These are phyloP conservation scores for Papiliotrema laurentii DNA, from an alignment of 1,284 basidiomycete species.

Conservation along the genomic window DNA sequence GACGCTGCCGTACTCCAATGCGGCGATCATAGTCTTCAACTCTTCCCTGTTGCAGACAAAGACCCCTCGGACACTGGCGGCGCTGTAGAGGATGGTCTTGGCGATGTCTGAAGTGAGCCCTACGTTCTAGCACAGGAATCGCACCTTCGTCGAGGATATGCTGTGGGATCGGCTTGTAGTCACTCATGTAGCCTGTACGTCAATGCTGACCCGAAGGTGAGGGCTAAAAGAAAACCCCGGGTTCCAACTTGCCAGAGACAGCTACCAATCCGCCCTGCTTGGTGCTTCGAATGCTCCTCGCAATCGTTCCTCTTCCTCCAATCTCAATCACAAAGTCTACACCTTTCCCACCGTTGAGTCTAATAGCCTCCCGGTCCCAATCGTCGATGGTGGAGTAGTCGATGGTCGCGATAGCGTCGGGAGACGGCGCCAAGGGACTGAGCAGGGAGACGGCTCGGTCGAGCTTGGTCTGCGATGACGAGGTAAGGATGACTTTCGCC, in stretches of 20 bases:
- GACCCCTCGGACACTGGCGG: conserved; percentile 43
- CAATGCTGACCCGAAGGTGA: not conserved
- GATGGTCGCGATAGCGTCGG: conserved; percentile 28
- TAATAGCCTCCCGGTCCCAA: conserved; percentile 45
- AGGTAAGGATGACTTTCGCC: conserved; percentile 47
- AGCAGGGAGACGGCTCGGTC: conserved; percentile 30
- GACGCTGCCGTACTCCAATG: conserved; percentile 42
- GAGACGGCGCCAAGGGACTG: conserved; percentile 19
- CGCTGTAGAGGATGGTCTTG: conserved; percentile 27
- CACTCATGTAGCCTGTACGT: conserved; percentile 23
- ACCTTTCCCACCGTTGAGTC: conserved; percentile 35
- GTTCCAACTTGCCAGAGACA: conserved; percentile 23
- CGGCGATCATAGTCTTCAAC: conserved; percentile 44
- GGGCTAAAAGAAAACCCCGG: not conserved
- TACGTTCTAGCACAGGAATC: not conserved
- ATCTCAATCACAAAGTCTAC: conserved; percentile 44
- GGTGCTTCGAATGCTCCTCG: conserved; percentile 28
- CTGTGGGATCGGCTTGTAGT: conserved; percentile 24
- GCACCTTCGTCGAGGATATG: conserved; percentile 28
- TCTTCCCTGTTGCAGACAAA: conserved; percentile 48
- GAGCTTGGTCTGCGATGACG: conserved; percentile 46
- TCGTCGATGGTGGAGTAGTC: conserved; percentile 38
- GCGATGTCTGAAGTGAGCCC: conserved; percentile 23
- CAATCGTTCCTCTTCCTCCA: conserved; percentile 34
- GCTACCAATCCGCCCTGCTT: conserved; percentile 30